Base-by-base conservation (phyloP, 23 red algal genomes). In the Gracilariopsis chorda region DNA sequence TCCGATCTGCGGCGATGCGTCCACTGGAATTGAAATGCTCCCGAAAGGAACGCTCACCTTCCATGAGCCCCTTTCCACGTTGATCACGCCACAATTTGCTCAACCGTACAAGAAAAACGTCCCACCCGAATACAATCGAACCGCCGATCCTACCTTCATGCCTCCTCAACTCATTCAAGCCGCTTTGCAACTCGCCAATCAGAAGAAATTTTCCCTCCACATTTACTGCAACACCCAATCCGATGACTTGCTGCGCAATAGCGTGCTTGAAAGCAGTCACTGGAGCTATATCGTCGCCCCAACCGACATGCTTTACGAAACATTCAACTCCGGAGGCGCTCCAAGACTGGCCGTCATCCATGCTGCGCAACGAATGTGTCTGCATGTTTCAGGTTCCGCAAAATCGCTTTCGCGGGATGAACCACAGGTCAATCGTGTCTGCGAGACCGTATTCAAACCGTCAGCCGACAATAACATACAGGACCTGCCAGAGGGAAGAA, bases 211-310 rank as follows among this genome's bases (percentile, higher is more conserved):
- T n/a, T n/a, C n/a, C n/a, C n/a, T n/a, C n/a, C n/a, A n/a, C n/a
- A n/a, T n/a, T n/a, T n/a, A n/a, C n/a, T n/a, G n/a, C 7, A 24
- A 19, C 36, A 42, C 67, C 1, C 39, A 24, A n/a, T 83, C 78
- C 28, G 82, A 87, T 41, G 33, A n/a, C 25, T 35, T 87, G 48
- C 62, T 87, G 62, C 48, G 43, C 34, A 42, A 36, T 27, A 12
- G 5, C 28, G 63, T 90, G 19, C 10, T 90, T 33, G 48, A 90
- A 4, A 49, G 27, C 53, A 90, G 72, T 56, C 86, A 90, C 44
- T 90, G 86, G 86, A 70, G 86, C 41, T 90, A 65, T 55, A 40
- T 90, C 27, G 70, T 68, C 6, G 49, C 51, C n/a, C 52, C 48
- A 19, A 17, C 47, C n/a, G 19, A 10, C 7, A 3, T 53, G 49